Percentiles rank a stretch among this genome's conserved stretches.
These are phyloP conservation scores for Paratinospora sagittata DNA, from an alignment of 164 flowering plant genomes.

Conservation along the genomic window DNA sequence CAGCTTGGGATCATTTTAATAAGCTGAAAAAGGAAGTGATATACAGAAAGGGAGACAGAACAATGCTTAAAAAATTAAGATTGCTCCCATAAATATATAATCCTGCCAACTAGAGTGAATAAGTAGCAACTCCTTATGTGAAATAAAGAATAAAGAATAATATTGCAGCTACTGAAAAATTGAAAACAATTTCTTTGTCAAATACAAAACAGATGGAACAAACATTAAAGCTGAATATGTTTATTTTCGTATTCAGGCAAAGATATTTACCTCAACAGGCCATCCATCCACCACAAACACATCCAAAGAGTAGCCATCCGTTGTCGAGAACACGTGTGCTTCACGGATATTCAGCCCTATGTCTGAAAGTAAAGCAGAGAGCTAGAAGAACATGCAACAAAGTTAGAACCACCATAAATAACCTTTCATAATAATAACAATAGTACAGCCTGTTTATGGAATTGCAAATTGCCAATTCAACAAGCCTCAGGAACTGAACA, in stretches of 20 bases:
- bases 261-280: conserved; percentile 65
- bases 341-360: conserved; percentile 94
- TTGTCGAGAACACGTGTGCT: conserved; percentile 96
- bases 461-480: not conserved
- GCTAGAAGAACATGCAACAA: conserved; percentile 36
- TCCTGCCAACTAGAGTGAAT: no score
- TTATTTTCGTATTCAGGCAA: not conserved
- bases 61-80: no score
- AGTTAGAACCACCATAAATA: conserved; percentile 16
- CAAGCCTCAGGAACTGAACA: not conserved
- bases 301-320: conserved; percentile 94
- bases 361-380: conserved; percentile 93
- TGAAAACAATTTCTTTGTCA: not conserved
- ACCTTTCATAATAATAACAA: not conserved
- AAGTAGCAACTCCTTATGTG: no score
- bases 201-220: not conserved
- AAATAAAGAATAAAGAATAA: not conserved
- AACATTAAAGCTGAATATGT: no score
- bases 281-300: conserved; percentile 99
- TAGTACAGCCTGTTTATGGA: not conserved
- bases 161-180: not conserved
- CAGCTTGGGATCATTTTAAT: no score
- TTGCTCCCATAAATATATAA: not conserved
- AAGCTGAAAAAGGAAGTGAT: no score
- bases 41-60: no score